Percentiles rank a stretch among this genome's conserved stretches.
These are phyloP conservation scores for Pichia membranifaciens DNA, from an alignment of 805 yeast species.

Conservation along the genomic window DNA sequence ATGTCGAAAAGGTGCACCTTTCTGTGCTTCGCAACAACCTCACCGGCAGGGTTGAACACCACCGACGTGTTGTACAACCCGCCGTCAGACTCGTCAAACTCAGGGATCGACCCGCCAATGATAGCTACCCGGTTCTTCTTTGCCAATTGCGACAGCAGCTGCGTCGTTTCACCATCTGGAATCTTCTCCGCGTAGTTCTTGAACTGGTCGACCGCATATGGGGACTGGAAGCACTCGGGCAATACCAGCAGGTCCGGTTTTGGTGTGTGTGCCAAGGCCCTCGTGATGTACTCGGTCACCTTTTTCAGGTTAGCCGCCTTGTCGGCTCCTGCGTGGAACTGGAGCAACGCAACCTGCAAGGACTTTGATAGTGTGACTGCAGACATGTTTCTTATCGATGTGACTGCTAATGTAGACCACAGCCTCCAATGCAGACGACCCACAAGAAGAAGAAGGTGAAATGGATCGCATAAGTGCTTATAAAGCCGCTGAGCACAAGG, in stretches of 20 bases:
- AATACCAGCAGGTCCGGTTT: conserved; percentile 68
- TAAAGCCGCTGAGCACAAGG: too few species aligned
- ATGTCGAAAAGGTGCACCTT: conserved; percentile 90
- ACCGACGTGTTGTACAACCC: conserved; percentile 68
- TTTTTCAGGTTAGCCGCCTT: conserved; percentile 70
- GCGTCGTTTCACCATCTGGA: conserved; percentile 65
- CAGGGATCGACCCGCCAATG: conserved; percentile 93
- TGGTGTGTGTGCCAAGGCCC: conserved; percentile 53
- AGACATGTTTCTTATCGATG: conserved; percentile 2
- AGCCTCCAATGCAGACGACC: too few species aligned
- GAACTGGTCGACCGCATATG: conserved; percentile 83
- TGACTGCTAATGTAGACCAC: too few species aligned
- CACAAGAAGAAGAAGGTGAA: too few species aligned
- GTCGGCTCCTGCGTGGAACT: conserved; percentile 74
- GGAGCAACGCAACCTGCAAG: conserved; percentile 77
- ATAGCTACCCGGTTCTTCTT: conserved; percentile 53
- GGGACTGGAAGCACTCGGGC: conserved; percentile 96
- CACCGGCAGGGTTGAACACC: conserved; percentile 67
- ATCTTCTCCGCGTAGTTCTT: conserved; percentile 84
- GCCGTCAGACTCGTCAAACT: conserved; percentile 46
- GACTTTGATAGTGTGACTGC: conserved; percentile 34
- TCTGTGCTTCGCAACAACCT: conserved; percentile 79
- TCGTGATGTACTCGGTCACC: conserved; percentile 56
- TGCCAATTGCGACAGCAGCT: conserved; percentile 62
- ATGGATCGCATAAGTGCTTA: too few species aligned